phyloP scores from a whole-genome alignment of 352 stramenopile species.

The Phytophthora europaea region DNA sequence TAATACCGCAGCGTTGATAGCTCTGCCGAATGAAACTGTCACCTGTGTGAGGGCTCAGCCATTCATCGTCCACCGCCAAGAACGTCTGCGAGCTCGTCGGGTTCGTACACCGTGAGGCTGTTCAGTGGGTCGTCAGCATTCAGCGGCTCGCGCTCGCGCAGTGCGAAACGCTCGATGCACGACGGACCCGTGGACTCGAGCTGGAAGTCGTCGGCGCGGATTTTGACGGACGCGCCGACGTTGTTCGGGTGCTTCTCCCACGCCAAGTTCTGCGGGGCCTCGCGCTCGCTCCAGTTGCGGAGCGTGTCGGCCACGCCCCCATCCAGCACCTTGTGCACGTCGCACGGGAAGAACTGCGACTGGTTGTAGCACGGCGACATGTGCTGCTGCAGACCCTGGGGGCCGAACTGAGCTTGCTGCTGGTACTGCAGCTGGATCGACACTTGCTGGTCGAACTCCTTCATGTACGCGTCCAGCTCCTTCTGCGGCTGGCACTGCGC shows the following conservation, averaged over 20 bases:
- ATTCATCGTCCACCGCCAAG: constrained; percentile 53
- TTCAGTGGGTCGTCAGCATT: constrained; percentile 28
- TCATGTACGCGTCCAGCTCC: constrained; percentile 83
- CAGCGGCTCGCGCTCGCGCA: constrained; percentile 48
- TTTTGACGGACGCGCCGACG: constrained; percentile 70
- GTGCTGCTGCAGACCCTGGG: constrained; percentile 77
- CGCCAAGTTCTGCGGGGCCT: constrained; percentile 57
- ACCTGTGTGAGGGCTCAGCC: too few relatives aligned
- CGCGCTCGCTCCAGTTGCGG: constrained; percentile 41
- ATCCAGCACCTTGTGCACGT: constrained; percentile 80
- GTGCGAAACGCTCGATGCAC: constrained; percentile 76
- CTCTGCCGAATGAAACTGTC: too few relatives aligned
- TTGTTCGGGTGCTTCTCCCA: constrained; percentile 75
- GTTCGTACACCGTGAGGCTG: constrained; percentile 38
- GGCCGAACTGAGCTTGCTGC: constrained; percentile 65
- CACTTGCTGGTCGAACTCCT: constrained; percentile 85
- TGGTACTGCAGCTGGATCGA: constrained; percentile 83
- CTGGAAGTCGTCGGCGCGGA: constrained; percentile 65
- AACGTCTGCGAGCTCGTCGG: constrained; percentile 58
- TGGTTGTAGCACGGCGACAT: constrained; percentile 87
- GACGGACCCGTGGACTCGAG: constrained; percentile 52
- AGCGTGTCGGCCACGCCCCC: constrained; percentile 66
- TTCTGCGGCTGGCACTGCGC: constrained; percentile 70
- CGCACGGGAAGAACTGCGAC: constrained; percentile 83
- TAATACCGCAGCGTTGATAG: too few relatives aligned